phyloP scores from a whole-genome alignment of 805 yeast species.

The Alloascoidea hylecoeti region DNA sequence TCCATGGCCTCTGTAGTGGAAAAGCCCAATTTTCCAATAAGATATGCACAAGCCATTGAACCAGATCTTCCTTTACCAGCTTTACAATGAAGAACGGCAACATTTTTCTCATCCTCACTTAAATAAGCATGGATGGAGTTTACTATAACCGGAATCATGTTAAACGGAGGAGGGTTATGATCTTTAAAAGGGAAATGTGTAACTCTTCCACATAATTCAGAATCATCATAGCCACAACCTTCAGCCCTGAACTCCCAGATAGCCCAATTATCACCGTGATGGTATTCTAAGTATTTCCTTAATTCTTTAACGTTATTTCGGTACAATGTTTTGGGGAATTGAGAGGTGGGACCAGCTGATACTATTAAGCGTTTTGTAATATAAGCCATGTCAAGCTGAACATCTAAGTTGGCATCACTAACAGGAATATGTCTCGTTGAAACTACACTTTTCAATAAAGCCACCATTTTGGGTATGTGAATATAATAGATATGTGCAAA shows the following conservation, averaged over 20 bases:
- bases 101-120: constrained; percentile 18
- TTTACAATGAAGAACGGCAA: constrained; percentile 72
- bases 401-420: constrained; percentile 15
- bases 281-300: constrained; percentile 26
- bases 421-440: constrained; percentile 15
- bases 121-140: constrained; percentile 31
- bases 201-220: constrained; percentile 17
- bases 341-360: constrained; percentile 58
- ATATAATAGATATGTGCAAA: no score
- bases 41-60: constrained; percentile 51
- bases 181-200: constrained; percentile 51
- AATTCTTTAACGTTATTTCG: constrained; percentile 40
- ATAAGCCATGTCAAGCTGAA: constrained; percentile 48
- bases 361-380: constrained; percentile 54
- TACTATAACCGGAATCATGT: constrained; percentile 28
- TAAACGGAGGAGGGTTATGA: constrained; percentile 62
- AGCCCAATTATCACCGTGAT: constrained; percentile 50
- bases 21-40: constrained; percentile 34
- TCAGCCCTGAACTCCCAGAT: constrained; percentile 64
- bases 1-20: constrained; percentile 31
- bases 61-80: constrained; percentile 93
- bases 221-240: constrained; percentile 25
- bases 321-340: constrained; percentile 26
- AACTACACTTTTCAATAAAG: constrained; percentile 13
- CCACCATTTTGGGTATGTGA: no score